Evolutionary conservation across 2,329 filamentous ascomycete species (phyloP), one percentile per base, ranked within the genome.

Genomic region (Fusarium avenaceum): DNA sequence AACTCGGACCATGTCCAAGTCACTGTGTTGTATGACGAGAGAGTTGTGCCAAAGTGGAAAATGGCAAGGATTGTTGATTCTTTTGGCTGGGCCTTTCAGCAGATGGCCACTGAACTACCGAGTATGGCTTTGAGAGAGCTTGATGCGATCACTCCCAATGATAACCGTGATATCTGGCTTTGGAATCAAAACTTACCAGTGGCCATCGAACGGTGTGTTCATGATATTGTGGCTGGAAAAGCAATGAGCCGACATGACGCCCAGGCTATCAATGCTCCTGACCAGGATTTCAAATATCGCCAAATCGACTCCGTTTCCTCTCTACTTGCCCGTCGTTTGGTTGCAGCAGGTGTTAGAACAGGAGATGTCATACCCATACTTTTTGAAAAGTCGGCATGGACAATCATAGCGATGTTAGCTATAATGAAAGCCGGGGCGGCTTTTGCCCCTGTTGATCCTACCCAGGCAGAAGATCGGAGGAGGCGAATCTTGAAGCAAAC

Each of bases 331-430:
- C 7, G 7, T n/a, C 24, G 9, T 6, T 24, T 44, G 15, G 14
- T 24, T n/a, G 14, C 15, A 4, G 6, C 9, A 33, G 32, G 32
- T 14, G 32, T 33, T 14, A 33, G 32, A 33, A 13, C 32, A 15
- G 32, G 32, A 14, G 13, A 33, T 14, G 39, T 52, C 20, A 15
- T 58, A 2, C 55, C 48, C 3, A 22, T 58, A 8, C 46, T 40
- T 35, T 58, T 58, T 42, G 55, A 58, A 11, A 58, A 58, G 48
- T 58, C 55, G 4, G 43, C 48, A 7, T 58, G 55, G 55, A 33
- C 28, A 3, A 14, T 30, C 1, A 33, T 58, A 1, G 9, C 33
- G 0, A 58, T 58, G 3, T 20, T 58, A 35, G 47, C 55, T 4
- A 14, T 58, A 2, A 42, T 52, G 6, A 51, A 58, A 47, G 55